A percentile compares a stretch with the other conserved stretches of the same genome.
phyloP scores from a whole-genome alignment of 208 protist genomes.

The Trypanosoma brucei region DNA sequence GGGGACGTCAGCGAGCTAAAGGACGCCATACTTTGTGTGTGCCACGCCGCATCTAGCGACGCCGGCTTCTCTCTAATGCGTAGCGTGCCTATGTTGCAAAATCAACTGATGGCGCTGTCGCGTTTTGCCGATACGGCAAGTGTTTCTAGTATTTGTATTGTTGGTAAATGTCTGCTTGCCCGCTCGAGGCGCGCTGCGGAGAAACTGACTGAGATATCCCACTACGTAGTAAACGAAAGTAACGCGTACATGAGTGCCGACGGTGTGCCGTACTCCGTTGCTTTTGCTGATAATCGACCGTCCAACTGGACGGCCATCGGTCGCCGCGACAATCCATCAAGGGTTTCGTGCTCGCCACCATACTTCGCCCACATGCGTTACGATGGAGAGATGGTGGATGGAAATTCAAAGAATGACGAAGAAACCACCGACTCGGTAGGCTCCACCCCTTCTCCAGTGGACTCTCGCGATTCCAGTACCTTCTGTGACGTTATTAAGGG shows the following conservation, averaged over 20 bases:
- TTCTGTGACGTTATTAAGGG: background rate
- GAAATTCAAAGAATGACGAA: background rate
- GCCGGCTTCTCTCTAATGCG: conserved; percentile 49
- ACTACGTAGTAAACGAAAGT: conserved; percentile 51
- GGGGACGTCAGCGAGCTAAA: conserved; percentile 55
- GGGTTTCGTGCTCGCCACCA: conserved; percentile 6
- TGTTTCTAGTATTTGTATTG: conserved; percentile 52
- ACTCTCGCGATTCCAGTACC: background rate
- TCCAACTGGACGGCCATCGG: conserved; percentile 58
- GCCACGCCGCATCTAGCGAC: conserved; percentile 68
- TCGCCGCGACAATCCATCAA: conserved; percentile 18
- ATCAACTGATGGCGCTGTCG: conserved; percentile 55
- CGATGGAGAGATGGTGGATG: background rate
- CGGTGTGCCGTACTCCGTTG: conserved; percentile 81
- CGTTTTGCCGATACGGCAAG: conserved; percentile 68
- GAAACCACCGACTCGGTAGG: background rate
- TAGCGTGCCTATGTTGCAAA: conserved; percentile 44
- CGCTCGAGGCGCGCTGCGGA: conserved; percentile 45
- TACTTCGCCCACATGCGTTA: conserved; percentile 47
- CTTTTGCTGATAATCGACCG: conserved; percentile 62
- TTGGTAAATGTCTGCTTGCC: conserved; percentile 47
- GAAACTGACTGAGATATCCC: conserved; percentile 36
- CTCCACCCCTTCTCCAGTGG: background rate
- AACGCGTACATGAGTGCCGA: conserved; percentile 83
- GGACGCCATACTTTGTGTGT: conserved; percentile 76